Evolutionary conservation across 1,284 basidiomycete genomes (phyloP).

Genomic region (Microbotryum saponariae): DNA sequence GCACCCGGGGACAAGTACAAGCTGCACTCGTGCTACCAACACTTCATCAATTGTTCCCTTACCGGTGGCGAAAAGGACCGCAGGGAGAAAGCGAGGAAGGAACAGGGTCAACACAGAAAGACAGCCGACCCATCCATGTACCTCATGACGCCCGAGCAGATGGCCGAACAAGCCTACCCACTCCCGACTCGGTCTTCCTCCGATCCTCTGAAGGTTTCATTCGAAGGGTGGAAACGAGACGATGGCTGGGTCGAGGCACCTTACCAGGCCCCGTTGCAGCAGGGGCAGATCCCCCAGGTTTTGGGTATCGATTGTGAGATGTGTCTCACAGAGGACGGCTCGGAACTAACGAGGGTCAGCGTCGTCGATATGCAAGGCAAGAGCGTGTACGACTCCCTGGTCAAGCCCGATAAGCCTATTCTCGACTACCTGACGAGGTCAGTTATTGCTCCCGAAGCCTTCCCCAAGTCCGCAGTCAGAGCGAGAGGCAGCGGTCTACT

Average conservation of each 20-base stretch:
- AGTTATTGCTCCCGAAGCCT: constrained; percentile 17
- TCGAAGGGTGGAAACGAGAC: constrained; percentile 27
- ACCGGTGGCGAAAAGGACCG: constrained; percentile 68
- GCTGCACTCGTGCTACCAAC: constrained; percentile 74
- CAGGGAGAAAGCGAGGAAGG: constrained; percentile 48
- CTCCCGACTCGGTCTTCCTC: constrained; percentile 64
- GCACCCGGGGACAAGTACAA: constrained; percentile 75
- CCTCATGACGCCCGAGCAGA: constrained; percentile 66
- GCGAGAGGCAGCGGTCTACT: too few relatives aligned
- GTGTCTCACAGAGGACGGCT: constrained; percentile 78
- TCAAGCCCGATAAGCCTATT: constrained; percentile 73
- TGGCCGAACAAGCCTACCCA: constrained; percentile 85
- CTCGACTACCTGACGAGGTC: constrained; percentile 79
- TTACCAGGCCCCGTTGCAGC: constrained; percentile 32
- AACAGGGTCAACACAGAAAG: constrained; percentile 30
- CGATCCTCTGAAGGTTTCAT: constrained; percentile 23
- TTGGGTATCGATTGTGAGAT: constrained; percentile 80
- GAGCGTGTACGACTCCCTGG: constrained; percentile 74
- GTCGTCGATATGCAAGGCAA: constrained; percentile 64
- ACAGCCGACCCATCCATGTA: constrained; percentile 59
- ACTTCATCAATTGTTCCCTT: constrained; percentile 71
- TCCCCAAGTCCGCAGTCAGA: too few relatives aligned
- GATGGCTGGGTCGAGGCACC: constrained; percentile 62
- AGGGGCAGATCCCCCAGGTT: constrained; percentile 37
- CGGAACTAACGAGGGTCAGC: constrained; percentile 74